Evolutionary conservation across 208 protist species (phyloP), one percentile per base, ranked within the genome.

Genomic region (Acanthamoeba culbertsoni): DNA sequence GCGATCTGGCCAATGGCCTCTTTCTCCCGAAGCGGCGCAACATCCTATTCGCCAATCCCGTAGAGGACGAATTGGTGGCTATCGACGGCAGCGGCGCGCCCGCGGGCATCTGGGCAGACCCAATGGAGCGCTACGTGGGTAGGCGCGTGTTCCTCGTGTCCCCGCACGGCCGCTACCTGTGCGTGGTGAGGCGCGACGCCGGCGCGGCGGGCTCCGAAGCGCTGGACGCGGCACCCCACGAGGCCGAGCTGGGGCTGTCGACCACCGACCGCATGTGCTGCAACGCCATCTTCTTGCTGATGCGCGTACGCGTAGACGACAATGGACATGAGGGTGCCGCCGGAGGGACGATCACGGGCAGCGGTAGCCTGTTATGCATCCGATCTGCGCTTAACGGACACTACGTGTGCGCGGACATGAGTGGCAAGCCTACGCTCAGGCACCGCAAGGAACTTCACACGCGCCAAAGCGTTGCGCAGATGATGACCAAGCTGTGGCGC

Each of bases 371-470:
- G 71, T 35, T 82, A 0, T 82, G 71, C 20, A 82, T 82, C 10
- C 71, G 71, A 18, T 82, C 51, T n/a, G 71, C 23, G 18, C 71
- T 82, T n/a, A 82, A 82, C 71, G 71, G 71, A 14, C 71, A 82
- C 71, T 82, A 82, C 37, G 23, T 82, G 40, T 82, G 71, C n/a
- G 51, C 20, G 42, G 71, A 82, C 71, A 31, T 6, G 3, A 35
- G 35, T 6, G 35, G 71, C 71, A 82, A 82, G 71, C 71, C 43
- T n/a, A 48, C 71, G 7, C 71, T 82, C 40, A 46, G 33, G 23
- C 71, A 82, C 43, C 71, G 71, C 37, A 46, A 33, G 26, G 71
- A 82, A 4, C 71, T 82, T 0, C 71, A 53, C 71, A 2, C 14
- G n/a, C 71, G 40, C 6, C 14, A 51, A 18, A 42, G 42, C 37